Conservation (phyloP, 306 rosid genomes). For the Prunus dulcis region DNA sequence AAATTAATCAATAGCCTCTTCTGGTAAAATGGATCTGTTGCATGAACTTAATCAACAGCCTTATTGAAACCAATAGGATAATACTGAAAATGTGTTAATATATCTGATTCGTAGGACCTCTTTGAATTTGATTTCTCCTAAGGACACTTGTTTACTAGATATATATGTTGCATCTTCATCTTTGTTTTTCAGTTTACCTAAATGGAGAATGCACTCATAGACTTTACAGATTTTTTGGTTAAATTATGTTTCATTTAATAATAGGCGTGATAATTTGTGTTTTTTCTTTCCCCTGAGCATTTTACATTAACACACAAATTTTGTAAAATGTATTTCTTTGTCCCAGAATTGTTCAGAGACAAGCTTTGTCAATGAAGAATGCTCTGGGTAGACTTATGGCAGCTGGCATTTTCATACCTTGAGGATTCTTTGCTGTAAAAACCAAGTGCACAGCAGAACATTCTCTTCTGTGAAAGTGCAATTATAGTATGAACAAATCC, state of each 20-base stretch:
- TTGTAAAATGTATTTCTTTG: neutral
- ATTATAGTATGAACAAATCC: neutral
- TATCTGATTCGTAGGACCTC: too few relatives aligned
- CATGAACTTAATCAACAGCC: too few relatives aligned
- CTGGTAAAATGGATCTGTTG: too few relatives aligned
- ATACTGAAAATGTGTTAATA: too few relatives aligned
- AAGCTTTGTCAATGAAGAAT: conserved; percentile 38
- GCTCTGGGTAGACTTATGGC: conserved; percentile 73
- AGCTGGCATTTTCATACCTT: conserved; percentile 78
- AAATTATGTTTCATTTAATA: neutral
- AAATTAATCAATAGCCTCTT: too few relatives aligned
- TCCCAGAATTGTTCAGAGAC: conserved; percentile 50
- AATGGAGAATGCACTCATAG: neutral
- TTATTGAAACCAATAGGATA: too few relatives aligned
- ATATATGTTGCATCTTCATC: neutral
- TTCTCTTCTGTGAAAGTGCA: neutral
- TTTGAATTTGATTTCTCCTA: too few relatives aligned
- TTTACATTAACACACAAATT: neutral
- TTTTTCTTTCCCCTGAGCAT: neutral
- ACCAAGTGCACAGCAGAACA: neutral
- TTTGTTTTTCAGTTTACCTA: neutral
- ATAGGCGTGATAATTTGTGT: neutral
- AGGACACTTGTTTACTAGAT: neutral
- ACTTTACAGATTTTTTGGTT: neutral
- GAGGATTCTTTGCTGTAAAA: neutral